These are phyloP conservation scores for Jacaranda mimosifolia DNA, from an alignment of 257 asterid species.

Conservation along the genomic window DNA sequence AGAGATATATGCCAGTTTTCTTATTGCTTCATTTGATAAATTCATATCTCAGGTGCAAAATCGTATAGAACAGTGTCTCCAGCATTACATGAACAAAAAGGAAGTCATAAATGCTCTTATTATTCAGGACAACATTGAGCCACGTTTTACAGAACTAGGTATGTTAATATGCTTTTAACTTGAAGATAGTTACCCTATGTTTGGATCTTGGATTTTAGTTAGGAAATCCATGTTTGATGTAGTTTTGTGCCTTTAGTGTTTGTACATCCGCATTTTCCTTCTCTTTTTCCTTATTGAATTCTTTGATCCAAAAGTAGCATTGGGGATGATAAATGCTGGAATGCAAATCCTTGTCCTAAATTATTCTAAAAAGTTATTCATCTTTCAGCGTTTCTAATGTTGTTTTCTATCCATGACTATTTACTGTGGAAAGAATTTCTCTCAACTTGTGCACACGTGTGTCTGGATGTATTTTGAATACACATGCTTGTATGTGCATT, in stretches of 20 bases:
- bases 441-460: background rate
- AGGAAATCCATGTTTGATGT: too few species aligned
- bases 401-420: slow-evolving; percentile 1
- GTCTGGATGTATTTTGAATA: background rate
- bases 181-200: slow-evolving; percentile 4
- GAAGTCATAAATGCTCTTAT: slow-evolving; percentile 68
- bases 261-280: too few species aligned
- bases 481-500: too few species aligned
- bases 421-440: slow-evolving; percentile 1
- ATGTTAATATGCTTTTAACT: slow-evolving; percentile 30
- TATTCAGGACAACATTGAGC: slow-evolving; percentile 67
- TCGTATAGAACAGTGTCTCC: slow-evolving; percentile 78
- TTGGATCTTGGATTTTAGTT: too few species aligned
- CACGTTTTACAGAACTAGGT: slow-evolving; percentile 79
- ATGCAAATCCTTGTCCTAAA: background rate
- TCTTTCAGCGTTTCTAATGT: slow-evolving; percentile 1
- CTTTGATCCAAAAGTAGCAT: too few species aligned
- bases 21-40: slow-evolving; percentile 25
- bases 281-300: too few species aligned
- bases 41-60: slow-evolving; percentile 69
- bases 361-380: background rate
- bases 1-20: slow-evolving; percentile 16
- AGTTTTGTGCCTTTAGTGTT: too few species aligned
- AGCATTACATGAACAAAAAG: slow-evolving; percentile 77
- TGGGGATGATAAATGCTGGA: slow-evolving; percentile 1